Base-by-base conservation (phyloP, 1,139 yeast species). In the Debaryomycetaceae sp. region DNA sequence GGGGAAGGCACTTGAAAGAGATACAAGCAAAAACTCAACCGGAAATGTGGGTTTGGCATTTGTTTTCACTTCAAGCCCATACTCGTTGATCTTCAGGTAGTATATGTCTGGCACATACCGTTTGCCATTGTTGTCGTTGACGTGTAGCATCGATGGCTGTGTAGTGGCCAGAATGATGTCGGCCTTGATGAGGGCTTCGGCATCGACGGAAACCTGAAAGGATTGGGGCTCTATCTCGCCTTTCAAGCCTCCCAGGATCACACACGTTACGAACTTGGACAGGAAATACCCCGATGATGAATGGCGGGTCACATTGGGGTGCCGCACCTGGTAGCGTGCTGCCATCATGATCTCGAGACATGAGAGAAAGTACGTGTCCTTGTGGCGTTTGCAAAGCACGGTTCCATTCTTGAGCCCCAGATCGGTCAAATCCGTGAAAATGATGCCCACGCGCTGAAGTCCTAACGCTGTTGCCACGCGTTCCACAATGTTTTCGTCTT, bases 21-120 rank as follows among this genome's bases (percentile, higher is more conserved):
- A 82, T 1, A 91, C 95, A 32, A 93, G 60, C 39, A 93, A 59
- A 53, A 85, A 93, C 43, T 93, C 98, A 11, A 86, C 93, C 0
- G 99, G 99, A 56, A 93, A 88, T 5, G 95, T 86, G 0, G 98
- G 97, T 49, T 84, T 85, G 10, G 97, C 98, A 48, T 85, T 83
- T 26, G 78, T 77, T 49, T 86, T 88, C 12, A 91, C 94, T 30
- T 86, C 80, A 17, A 88, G 64, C 5, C 88, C 86, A 56, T 91
- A 93, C 55, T 93, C 96, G 51, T 93, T 93, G 43, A 78, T 71
- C 51, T 77, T 79, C 56, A 79, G 77, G 65, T 82, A 93, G 48
- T 85, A 83, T 15, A 93, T 83, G 42, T 93, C 99, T 0, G 99
- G 98, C 8, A 93, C 97, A 46, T 89, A 91, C 37, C 96, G 71